Evolutionary conservation across 1,284 basidiomycete species (phyloP).

Genomic region (Ceratobasidium papillatum): DNA sequence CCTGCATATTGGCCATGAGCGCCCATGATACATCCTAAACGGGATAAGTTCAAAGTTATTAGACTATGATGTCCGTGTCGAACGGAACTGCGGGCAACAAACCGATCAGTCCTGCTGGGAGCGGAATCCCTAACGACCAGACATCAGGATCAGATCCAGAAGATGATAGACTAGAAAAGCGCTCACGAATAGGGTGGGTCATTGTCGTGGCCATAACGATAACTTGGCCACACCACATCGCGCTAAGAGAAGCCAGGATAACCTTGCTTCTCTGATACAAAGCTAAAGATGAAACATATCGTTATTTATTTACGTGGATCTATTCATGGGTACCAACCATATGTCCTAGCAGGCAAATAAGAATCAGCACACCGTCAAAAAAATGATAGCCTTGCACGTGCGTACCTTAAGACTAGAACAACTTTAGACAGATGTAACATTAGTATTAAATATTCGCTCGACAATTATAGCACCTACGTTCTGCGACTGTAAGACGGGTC

Average conservation of each 20-base stretch:
- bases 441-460: neutral
- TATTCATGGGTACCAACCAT: neutral
- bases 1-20: neutral
- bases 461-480: neutral
- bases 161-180: neutral
- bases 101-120: slow-evolving; percentile 31
- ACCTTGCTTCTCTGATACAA: slow-evolving; percentile 17
- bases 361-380: neutral
- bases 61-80: neutral
- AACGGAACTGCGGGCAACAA: neutral
- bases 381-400: neutral
- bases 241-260: neutral
- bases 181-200: slow-evolving; percentile 2
- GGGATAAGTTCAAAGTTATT: neutral
- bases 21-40: slow-evolving; percentile 26
- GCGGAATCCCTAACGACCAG: slow-evolving; percentile 1
- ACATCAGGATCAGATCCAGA: neutral
- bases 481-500: slow-evolving; percentile 10
- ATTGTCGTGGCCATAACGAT: slow-evolving; percentile 16
- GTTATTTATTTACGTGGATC: neutral
- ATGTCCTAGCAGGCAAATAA: neutral
- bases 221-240: slow-evolving; percentile 31
- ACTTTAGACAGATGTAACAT: neutral
- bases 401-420: slow-evolving; percentile 29
- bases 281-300: neutral